Base-by-base conservation (phyloP, 2,329 filamentous ascomycete species). In the Fusarium palustre region DNA sequence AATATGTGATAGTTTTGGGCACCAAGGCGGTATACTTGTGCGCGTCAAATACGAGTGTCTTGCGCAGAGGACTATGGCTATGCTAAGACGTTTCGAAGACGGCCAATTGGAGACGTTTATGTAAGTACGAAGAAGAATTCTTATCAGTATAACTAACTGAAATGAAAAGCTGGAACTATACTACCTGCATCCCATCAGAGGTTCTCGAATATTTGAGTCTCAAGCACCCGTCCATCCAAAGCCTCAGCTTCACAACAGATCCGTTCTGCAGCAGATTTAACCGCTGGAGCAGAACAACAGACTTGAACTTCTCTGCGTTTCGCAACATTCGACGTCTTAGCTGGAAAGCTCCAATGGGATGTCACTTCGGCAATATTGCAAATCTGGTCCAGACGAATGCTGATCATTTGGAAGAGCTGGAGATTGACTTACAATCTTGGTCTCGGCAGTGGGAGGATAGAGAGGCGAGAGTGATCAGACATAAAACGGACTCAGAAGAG, bases 41-140 rank as follows among this genome's bases (percentile, higher is more conserved):
- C 30, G 50, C 2, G 50, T 64, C 0, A 64, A 57, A 15, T 64
- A 49, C 25, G 59, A 64, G 7, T 64, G 60, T 28, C 50, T 64
- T 11, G 33, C 52, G 4, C 50, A 64, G 11, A 24, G 59, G 18
- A 28, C 45, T 22, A 22, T 64, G 28, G 22, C 16, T 0, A n/a
- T 50, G 18, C 22, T 64, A 1, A 1, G 15, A 1, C 50, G 33
- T 2, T 39, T 64, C 1, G 24, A 20, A 0, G n/a, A 50, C 0
- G 16, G 33, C 0, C 43, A 64, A 7, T 43, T 64, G 0, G 43
- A 64, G 1, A 16, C 25, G 0, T 57, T 64, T 13, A 36, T 45
- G 60, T 43, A 54, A 15, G 38, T n/a, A 7, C 4, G 9, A n/a
- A n/a, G n/a, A n/a, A n/a, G n/a, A n/a, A n/a, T n/a, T n/a, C 5